A percentile compares a stretch with the other conserved stretches of the same genome.
Conservation (phyloP, 2,329 filamentous ascomycete genomes). For the Calonectria henricotiae region DNA sequence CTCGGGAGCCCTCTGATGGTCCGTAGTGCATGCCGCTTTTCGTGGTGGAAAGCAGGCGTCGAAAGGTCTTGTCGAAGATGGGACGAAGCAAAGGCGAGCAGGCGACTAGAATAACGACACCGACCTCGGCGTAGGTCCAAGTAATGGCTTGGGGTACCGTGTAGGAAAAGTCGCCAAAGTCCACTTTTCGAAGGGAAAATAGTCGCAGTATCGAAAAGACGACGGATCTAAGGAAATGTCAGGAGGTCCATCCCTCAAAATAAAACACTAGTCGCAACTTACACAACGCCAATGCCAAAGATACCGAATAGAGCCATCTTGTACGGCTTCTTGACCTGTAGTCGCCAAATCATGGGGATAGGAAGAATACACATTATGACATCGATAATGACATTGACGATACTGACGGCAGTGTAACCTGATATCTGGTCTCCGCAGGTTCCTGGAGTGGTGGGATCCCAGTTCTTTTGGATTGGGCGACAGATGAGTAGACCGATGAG, state of each 20-base stretch:
- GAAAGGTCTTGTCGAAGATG: constrained; percentile 48
- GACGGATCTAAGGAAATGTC: constrained; percentile 36
- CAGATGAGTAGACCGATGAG: constrained; percentile 53
- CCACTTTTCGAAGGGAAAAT: constrained; percentile 42
- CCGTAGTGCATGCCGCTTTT: constrained; percentile 25
- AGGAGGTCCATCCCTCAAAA: not conserved
- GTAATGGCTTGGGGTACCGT: constrained; percentile 46
- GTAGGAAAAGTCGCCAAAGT: constrained; percentile 50
- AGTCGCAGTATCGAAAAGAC: constrained; percentile 56
- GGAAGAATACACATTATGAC: constrained; percentile 60
- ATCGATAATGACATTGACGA: constrained; percentile 61
- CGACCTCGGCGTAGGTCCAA: constrained; percentile 50
- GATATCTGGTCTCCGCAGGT: constrained; percentile 59
- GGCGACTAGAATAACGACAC: constrained; percentile 50
- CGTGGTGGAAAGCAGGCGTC: constrained; percentile 39
- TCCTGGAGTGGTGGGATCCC: constrained; percentile 52
- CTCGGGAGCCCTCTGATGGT: constrained; percentile 21
- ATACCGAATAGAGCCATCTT: constrained; percentile 54
- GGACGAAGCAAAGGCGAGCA: constrained; percentile 49
- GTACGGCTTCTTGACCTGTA: constrained; percentile 56
- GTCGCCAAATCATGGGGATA: constrained; percentile 58
- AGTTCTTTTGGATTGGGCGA: constrained; percentile 49
- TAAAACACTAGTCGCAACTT: not conserved
- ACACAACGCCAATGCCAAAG: constrained; percentile 54
- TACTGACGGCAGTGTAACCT: constrained; percentile 60